Percentiles rank a stretch among this genome's conserved stretches.
These are phyloP conservation scores for Triadica sebifera DNA, from an alignment of 345 rosid genomes.

Conservation along the genomic window DNA sequence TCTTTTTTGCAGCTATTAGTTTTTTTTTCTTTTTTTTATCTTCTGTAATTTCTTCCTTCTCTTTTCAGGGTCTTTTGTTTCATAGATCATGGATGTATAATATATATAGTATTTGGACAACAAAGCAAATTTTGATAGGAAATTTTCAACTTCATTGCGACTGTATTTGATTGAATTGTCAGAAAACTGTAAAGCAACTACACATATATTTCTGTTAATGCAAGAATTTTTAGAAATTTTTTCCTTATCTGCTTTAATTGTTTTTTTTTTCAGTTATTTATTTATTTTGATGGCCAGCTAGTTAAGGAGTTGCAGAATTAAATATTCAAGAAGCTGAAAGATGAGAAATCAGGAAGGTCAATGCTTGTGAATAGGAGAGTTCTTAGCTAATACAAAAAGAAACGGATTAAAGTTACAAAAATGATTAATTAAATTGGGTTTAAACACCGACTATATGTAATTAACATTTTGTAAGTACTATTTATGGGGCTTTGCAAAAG, in stretches of 20 bases:
- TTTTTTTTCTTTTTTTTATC: too few relatives aligned
- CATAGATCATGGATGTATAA: conserved; percentile 31
- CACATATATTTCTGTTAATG: background rate
- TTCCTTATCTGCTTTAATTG: background rate
- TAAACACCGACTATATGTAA: conserved; percentile 23
- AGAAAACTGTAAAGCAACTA: background rate
- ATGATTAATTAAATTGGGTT: background rate
- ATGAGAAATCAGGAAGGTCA: background rate
- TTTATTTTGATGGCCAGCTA: background rate
- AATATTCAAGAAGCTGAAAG: background rate
- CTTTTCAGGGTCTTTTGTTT: background rate
- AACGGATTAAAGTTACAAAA: conserved; percentile 2
- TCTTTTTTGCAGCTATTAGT: conserved; percentile 25
- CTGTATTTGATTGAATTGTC: conserved; percentile 10
- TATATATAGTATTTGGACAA: conserved; percentile 13
- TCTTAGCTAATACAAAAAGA: background rate
- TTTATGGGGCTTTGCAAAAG: background rate
- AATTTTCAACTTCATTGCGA: background rate
- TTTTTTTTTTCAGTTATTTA: background rate
- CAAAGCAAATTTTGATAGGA: conserved; percentile 9
- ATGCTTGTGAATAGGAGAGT: background rate
- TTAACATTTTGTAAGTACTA: background rate
- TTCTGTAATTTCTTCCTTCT: background rate
- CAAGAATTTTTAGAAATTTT: background rate
- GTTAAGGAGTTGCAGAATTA: background rate